Evolutionary conservation across 306 rosid genomes (phyloP).

Genomic region (Vigna radiata): DNA sequence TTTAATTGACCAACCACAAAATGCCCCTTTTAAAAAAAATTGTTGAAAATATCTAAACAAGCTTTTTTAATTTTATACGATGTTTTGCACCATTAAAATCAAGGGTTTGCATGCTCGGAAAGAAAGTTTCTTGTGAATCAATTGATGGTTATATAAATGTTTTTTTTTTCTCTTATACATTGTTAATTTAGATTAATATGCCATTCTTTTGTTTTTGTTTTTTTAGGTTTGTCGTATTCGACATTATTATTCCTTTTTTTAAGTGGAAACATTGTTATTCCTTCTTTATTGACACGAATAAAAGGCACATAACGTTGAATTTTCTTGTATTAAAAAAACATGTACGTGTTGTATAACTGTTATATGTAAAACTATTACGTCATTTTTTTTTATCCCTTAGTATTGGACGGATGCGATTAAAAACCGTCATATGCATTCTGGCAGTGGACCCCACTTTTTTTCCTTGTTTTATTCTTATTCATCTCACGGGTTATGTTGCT

Average conservation of each 20-base stretch:
- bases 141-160: neutral
- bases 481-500: constrained; percentile 24
- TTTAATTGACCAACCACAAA: neutral
- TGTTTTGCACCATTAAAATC: neutral
- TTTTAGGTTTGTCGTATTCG: constrained; percentile 3
- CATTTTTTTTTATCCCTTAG: neutral
- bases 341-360: neutral
- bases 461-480: neutral
- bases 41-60: neutral
- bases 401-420: constrained; percentile 16
- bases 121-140: neutral
- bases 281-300: constrained; percentile 28
- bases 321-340: constrained; percentile 2
- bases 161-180: too few species aligned
- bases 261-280: constrained; percentile 28
- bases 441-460: constrained; percentile 43
- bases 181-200: constrained; percentile 1
- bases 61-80: neutral
- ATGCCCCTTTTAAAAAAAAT: neutral
- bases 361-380: neutral
- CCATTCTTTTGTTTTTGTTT: neutral
- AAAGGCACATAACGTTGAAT: constrained; percentile 11
- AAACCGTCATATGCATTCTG: constrained; percentile 18
- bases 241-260: constrained; percentile 23
- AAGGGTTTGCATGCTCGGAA: neutral